Evolutionary conservation across 2,329 filamentous ascomycete species (phyloP).

Genomic region (Colletotrichum shisoi): DNA sequence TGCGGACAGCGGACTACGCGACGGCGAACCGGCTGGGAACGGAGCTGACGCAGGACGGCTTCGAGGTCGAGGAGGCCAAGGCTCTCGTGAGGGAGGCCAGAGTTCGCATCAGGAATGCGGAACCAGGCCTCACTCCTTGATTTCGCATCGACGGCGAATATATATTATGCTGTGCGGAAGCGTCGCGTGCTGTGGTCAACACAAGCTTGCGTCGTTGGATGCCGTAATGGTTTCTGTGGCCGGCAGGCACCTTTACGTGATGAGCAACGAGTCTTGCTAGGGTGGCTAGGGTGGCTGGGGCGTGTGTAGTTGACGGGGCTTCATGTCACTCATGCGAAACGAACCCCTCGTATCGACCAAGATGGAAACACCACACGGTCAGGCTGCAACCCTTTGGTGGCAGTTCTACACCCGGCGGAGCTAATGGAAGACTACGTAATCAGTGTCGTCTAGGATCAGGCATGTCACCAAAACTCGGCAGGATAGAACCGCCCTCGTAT

Average conservation of each 20-base stretch:
- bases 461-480: background rate
- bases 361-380: background rate
- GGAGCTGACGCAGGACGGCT: slow-evolving; percentile 93
- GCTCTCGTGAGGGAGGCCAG: slow-evolving; percentile 87
- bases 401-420: background rate
- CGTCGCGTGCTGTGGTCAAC: background rate
- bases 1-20: slow-evolving; percentile 76
- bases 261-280: background rate
- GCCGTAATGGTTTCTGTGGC: background rate
- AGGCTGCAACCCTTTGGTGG: background rate
- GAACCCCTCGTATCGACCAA: background rate
- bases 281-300: background rate
- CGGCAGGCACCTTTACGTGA: background rate
- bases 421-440: background rate
- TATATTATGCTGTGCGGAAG: background rate
- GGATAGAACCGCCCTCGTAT: background rate
- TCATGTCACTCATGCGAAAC: background rate
- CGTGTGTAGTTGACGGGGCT: background rate
- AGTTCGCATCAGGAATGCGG: slow-evolving; percentile 71
- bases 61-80: slow-evolving; percentile 97
- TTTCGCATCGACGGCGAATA: background rate
- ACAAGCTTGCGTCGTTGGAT: background rate
- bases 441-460: too few species aligned
- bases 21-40: slow-evolving; percentile 82
- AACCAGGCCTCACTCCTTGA: slow-evolving; percentile 33